Conservation (phyloP, 805 yeast genomes). For the Wickerhamiella siamensis region DNA sequence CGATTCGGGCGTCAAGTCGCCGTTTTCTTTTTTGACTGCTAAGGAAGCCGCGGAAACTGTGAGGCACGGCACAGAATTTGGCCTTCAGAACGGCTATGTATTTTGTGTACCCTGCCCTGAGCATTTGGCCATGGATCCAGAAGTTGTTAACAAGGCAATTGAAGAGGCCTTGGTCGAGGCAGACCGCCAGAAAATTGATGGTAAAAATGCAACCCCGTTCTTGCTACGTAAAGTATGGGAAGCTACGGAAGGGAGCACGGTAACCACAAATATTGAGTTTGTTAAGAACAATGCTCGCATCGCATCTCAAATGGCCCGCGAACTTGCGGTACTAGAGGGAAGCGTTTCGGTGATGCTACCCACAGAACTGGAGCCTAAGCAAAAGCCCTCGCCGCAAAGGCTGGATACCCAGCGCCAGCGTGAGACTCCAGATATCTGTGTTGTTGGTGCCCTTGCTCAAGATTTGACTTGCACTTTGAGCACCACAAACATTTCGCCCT, state of each 20-base stretch:
- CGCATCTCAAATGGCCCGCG: slow-evolving; percentile 54
- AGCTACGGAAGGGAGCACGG: slow-evolving; percentile 56
- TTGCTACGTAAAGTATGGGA: slow-evolving; percentile 48
- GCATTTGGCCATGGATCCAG: slow-evolving; percentile 41
- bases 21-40: slow-evolving; percentile 43
- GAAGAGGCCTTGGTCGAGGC: slow-evolving; percentile 47
- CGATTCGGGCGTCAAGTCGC: slow-evolving; percentile 60
- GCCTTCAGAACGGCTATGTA: slow-evolving; percentile 50
- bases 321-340: slow-evolving; percentile 23
- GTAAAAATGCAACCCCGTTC: slow-evolving; percentile 72
- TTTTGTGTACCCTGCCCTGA: slow-evolving; percentile 75
- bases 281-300: slow-evolving; percentile 61
- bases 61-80: slow-evolving; percentile 32
- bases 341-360: slow-evolving; percentile 22
- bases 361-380: neutral
- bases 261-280: slow-evolving; percentile 55
- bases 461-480: slow-evolving; percentile 48
- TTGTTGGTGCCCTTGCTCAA: slow-evolving; percentile 64
- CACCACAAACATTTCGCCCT: slow-evolving; percentile 22
- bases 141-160: slow-evolving; percentile 41
- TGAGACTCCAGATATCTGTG: slow-evolving; percentile 23
- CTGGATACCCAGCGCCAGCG: neutral
- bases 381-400: neutral
- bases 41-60: slow-evolving; percentile 51
- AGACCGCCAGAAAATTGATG: slow-evolving; percentile 35